These are phyloP conservation scores for Leccinum variicolor DNA, from an alignment of 768 basidiomycete species.

Conservation along the genomic window DNA sequence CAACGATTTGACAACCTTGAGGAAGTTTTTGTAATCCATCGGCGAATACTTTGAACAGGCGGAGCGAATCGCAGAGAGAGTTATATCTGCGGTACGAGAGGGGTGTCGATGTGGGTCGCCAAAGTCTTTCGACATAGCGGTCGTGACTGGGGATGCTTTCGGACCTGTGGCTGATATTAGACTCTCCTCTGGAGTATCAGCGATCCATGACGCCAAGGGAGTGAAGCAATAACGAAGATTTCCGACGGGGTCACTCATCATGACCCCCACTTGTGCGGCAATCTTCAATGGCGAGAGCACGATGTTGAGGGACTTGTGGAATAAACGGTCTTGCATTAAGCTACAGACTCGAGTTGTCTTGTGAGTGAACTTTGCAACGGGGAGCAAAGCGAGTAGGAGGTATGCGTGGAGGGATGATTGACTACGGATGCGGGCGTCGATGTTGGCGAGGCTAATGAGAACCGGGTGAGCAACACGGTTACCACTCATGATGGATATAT, in stretches of 20 bases:
- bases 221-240: background rate
- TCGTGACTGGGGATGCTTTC: background rate
- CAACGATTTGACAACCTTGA: background rate
- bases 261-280: background rate
- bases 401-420: constrained; percentile 14
- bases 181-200: background rate
- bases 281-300: background rate
- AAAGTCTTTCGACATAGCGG: background rate
- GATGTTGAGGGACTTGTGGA: background rate
- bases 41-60: background rate
- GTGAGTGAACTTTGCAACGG: constrained; percentile 8
- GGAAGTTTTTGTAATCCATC: background rate
- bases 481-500: background rate
- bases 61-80: background rate
- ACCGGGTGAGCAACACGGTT: background rate
- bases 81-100: background rate
- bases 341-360: background rate
- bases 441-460: constrained; percentile 12
- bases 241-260: background rate
- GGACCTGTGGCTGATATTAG: background rate
- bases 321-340: background rate
- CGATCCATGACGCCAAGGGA: background rate
- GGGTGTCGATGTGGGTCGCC: background rate
- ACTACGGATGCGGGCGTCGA: constrained; percentile 1
- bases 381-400: background rate